Conservation (phyloP, 371 early-diverging fungal genomes). For the Chytridiales sp. region DNA sequence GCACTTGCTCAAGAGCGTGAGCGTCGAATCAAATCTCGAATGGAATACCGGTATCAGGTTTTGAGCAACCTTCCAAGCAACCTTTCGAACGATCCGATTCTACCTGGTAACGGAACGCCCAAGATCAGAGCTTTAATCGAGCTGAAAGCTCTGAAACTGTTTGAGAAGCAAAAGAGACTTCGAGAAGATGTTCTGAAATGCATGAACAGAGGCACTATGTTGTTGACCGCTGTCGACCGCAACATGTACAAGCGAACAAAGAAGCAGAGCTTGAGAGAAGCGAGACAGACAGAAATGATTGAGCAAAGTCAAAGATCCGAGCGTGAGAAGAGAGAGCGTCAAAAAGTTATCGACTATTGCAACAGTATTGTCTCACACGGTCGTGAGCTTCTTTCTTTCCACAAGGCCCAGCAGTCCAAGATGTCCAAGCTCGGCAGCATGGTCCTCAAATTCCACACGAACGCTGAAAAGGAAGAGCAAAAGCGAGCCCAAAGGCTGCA, state of each 20-base stretch:
- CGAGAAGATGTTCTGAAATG: constrained; percentile 74
- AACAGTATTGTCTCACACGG: constrained; percentile 74
- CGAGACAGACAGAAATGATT: constrained; percentile 84
- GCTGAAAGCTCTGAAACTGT: constrained; percentile 71
- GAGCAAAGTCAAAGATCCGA: constrained; percentile 87
- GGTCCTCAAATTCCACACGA: constrained; percentile 73
- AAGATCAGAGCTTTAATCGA: constrained; percentile 79
- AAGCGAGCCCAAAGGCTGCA: constrained; percentile 74
- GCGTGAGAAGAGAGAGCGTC: constrained; percentile 80
- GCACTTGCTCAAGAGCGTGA: constrained; percentile 75
- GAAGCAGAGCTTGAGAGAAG: constrained; percentile 86
- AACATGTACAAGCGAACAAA: constrained; percentile 70
- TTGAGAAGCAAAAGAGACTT: constrained; percentile 75
- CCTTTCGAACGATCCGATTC: constrained; percentile 49
- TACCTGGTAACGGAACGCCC: constrained; percentile 50
- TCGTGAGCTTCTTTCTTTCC: constrained; percentile 50
- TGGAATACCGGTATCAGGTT: constrained; percentile 73
- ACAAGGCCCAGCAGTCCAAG: constrained; percentile 24
- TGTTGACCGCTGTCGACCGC: constrained; percentile 75
- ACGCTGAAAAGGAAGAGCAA: constrained; percentile 88
- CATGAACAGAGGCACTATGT: constrained; percentile 54
- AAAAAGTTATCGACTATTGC: constrained; percentile 77
- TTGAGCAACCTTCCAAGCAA: constrained; percentile 66
- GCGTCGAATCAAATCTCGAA: constrained; percentile 60
- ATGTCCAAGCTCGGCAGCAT: constrained; percentile 69